Percentiles rank a stretch among this genome's conserved stretches.
These are phyloP conservation scores for Aureobasidium namibiae DNA, from an alignment of 2,329 filamentous ascomycete species.

Conservation along the genomic window DNA sequence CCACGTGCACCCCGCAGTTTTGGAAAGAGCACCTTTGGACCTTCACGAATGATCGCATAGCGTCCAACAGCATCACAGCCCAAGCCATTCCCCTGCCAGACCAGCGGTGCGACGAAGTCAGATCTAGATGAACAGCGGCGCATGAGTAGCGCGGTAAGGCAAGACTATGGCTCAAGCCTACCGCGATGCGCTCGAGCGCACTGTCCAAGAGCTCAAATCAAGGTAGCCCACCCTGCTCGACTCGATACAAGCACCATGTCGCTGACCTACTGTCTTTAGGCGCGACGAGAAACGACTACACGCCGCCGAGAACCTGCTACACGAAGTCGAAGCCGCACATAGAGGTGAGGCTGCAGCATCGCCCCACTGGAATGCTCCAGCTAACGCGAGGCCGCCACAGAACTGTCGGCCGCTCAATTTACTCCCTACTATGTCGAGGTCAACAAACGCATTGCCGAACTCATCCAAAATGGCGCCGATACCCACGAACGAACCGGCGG, in stretches of 20 bases:
- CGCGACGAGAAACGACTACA: conserved; percentile 7
- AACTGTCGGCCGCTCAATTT: conserved; percentile 6
- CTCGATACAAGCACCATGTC: background rate
- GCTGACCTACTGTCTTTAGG: background rate
- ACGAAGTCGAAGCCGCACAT: conserved; percentile 13
- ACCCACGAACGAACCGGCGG: conserved; percentile 84
- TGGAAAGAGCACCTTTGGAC: background rate
- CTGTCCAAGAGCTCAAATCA: conserved; percentile 6
- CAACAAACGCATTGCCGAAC: conserved; percentile 55
- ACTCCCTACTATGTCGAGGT: conserved; percentile 25
- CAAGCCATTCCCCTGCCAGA: background rate
- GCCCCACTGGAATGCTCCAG: background rate
- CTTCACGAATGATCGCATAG: background rate
- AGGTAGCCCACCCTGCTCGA: background rate
- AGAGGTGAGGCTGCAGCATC: background rate
- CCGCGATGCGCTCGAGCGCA: conserved; percentile 10
- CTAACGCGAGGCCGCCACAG: background rate
- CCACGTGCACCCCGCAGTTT: background rate
- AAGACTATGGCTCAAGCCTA: conserved; percentile 12
- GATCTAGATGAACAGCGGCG: background rate
- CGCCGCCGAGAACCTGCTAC: conserved; percentile 5
- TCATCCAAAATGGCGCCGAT: conserved; percentile 81
- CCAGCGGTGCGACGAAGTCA: background rate
- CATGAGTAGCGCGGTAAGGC: conserved; percentile 8
- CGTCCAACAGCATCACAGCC: background rate